These are phyloP conservation scores for Haplosporangium sp. DNA, from an alignment of 371 early-diverging fungal genomes.

Conservation along the genomic window DNA sequence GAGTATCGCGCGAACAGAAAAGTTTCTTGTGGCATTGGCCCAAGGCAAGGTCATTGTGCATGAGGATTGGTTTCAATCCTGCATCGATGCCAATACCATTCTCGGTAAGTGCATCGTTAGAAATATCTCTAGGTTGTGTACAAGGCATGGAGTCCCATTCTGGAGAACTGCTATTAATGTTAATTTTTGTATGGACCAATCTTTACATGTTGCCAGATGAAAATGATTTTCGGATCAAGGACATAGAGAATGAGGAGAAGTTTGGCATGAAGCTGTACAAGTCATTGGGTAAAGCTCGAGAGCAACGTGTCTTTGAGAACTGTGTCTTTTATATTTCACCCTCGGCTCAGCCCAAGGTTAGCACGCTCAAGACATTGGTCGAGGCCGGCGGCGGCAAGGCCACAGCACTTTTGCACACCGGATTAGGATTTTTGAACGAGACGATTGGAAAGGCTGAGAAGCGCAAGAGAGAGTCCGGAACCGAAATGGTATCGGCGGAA, in stretches of 20 bases:
- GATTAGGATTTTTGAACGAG: conserved; percentile 40
- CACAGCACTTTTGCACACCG: conserved; percentile 31
- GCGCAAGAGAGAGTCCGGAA: not conserved
- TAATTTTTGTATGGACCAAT: not conserved
- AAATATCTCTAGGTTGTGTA: not conserved
- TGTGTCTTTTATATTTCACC: conserved; percentile 45
- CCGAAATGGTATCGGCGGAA: not conserved
- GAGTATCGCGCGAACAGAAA: conserved; percentile 38
- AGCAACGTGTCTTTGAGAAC: conserved; percentile 40
- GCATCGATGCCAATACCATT: conserved; percentile 45
- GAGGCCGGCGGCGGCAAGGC: conserved; percentile 51
- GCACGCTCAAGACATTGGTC: conserved; percentile 24
- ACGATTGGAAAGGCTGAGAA: conserved; percentile 15
- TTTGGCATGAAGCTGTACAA: conserved; percentile 32
- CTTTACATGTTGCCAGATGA: conserved; percentile 20
- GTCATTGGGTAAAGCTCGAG: conserved; percentile 36
- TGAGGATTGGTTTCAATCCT: conserved; percentile 49
- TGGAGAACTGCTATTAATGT: too few species aligned
- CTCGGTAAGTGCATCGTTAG: conserved; percentile 21
- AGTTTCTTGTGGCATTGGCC: conserved; percentile 41
- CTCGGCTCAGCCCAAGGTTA: conserved; percentile 26
- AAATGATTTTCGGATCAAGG: conserved; percentile 29
- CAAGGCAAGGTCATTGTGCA: conserved; percentile 42
- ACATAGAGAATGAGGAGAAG: conserved; percentile 30
- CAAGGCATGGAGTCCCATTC: not conserved